A percentile compares a stretch with the other conserved stretches of the same genome.
Evolutionary conservation across 305 asterid genomes (phyloP).

Genomic region (Rubia peregrina): DNA sequence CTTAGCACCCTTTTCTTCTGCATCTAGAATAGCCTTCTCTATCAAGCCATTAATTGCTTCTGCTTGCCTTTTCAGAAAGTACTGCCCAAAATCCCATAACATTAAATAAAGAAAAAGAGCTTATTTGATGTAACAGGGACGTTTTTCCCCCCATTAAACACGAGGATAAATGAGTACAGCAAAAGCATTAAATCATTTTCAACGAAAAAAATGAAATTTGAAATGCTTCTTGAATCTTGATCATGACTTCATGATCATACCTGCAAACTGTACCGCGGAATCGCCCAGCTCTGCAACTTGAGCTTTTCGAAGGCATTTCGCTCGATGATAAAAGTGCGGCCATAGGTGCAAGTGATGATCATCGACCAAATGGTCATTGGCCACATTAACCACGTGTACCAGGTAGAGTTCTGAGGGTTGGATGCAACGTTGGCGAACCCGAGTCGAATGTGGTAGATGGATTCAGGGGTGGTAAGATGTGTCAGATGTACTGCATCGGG

Average conservation of each 20-base stretch:
- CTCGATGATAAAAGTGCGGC: slow-evolving; percentile 45
- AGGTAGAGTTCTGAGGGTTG: slow-evolving; percentile 42
- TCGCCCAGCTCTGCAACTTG: slow-evolving; percentile 53
- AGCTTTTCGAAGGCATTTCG: slow-evolving; percentile 40
- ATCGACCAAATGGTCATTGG: slow-evolving; percentile 52
- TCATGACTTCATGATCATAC: slow-evolving; percentile 17
- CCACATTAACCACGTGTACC: slow-evolving; percentile 69
- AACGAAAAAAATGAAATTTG: not conserved
- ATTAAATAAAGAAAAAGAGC: not conserved
- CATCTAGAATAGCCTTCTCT: slow-evolving; percentile 62
- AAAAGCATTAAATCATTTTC: not conserved
- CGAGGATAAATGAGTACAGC: not conserved
- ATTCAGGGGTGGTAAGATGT: slow-evolving; percentile 66
- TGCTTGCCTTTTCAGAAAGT: slow-evolving; percentile 38
- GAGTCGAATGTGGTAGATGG: slow-evolving; percentile 57
- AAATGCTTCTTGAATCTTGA: too few species aligned
- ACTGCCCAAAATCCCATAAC: slow-evolving; percentile 21
- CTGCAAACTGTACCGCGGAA: slow-evolving; percentile 59
- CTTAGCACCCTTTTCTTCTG: slow-evolving; percentile 49
- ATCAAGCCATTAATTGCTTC: slow-evolving; percentile 42
- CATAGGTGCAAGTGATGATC: slow-evolving; percentile 27
- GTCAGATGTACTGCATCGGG: slow-evolving; percentile 61
- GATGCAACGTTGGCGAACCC: slow-evolving; percentile 60
- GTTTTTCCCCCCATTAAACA: too few species aligned
- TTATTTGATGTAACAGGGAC: too few species aligned